These are phyloP conservation scores for Eruca vesicaria DNA, from an alignment of 441 rosid species.

Conservation along the genomic window DNA sequence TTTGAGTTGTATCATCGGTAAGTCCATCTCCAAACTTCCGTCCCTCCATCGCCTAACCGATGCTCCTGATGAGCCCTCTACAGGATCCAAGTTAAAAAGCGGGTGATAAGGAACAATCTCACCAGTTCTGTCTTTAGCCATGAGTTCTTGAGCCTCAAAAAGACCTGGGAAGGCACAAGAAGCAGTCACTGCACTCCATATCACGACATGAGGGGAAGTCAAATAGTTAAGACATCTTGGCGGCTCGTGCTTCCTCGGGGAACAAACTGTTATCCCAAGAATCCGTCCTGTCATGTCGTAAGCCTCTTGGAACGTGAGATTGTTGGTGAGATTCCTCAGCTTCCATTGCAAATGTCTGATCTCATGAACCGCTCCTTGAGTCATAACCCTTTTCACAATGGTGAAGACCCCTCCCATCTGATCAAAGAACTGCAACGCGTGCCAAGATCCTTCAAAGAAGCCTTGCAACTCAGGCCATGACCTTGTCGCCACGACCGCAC, in stretches of 20 bases:
- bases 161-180: constrained; percentile 98
- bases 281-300: constrained; percentile 92
- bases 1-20: constrained; percentile 95
- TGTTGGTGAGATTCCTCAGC: constrained; percentile 82
- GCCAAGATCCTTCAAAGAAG: constrained; percentile 87
- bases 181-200: constrained; percentile 98
- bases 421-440: constrained; percentile 80
- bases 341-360: constrained; percentile 85
- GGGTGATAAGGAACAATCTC: constrained; percentile 93
- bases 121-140: constrained; percentile 96
- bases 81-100: constrained; percentile 82
- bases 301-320: constrained; percentile 97
- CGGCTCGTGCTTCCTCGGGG: constrained; percentile 94
- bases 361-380: constrained; percentile 88
- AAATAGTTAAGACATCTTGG: constrained; percentile 95
- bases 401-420: constrained; percentile 86
- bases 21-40: constrained; percentile 95
- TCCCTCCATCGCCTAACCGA: constrained; percentile 90
- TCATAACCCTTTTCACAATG: constrained; percentile 77
- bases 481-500: constrained; percentile 74
- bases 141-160: constrained; percentile 96
- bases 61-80: constrained; percentile 52
- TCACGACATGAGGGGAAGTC: constrained; percentile 93
- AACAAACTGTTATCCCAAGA: constrained; percentile 93
- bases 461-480: constrained; percentile 97